Evolutionary conservation across 139 green algal genomes (phyloP).

Genomic region (Coelastrella sp.): DNA sequence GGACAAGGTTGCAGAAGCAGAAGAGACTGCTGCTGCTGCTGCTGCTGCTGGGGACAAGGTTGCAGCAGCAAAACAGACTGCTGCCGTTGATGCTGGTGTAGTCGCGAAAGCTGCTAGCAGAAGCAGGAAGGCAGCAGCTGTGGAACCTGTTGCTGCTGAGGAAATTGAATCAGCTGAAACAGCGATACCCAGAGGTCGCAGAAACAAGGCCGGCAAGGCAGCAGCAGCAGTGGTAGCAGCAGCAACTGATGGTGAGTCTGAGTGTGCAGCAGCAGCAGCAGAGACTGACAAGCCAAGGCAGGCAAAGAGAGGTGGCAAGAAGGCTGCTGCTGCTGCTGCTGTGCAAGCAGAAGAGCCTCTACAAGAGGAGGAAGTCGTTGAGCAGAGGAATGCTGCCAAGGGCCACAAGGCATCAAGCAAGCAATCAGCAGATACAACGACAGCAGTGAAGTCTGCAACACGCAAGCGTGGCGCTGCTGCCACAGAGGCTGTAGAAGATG

Average conservation of each 20-base stretch:
- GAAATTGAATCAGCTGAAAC: too few species aligned
- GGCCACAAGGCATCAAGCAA: background rate
- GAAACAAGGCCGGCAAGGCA: background rate
- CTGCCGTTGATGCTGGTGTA: too few species aligned
- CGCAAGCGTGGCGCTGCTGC: conserved; percentile 25
- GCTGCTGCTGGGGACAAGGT: background rate
- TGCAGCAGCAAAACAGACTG: background rate
- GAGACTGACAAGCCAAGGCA: background rate
- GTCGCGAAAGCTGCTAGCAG: too few species aligned
- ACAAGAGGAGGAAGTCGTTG: background rate
- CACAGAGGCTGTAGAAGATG: background rate
- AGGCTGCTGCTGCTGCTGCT: conserved; percentile 23
- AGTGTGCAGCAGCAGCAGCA: background rate
- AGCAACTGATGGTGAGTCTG: background rate
- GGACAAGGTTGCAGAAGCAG: conserved; percentile 10
- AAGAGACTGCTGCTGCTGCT: background rate
- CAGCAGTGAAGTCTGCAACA: background rate
- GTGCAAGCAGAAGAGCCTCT: background rate
- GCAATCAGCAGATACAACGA: background rate
- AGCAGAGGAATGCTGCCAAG: background rate
- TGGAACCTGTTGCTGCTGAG: too few species aligned
- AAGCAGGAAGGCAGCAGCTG: too few species aligned
- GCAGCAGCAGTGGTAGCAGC: background rate
- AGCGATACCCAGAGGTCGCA: background rate
- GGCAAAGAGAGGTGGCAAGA: background rate